Percentiles rank a stretch among this genome's conserved stretches.
Evolutionary conservation across 768 basidiomycete species (phyloP).

Genomic region (Calvatia gigantea): DNA sequence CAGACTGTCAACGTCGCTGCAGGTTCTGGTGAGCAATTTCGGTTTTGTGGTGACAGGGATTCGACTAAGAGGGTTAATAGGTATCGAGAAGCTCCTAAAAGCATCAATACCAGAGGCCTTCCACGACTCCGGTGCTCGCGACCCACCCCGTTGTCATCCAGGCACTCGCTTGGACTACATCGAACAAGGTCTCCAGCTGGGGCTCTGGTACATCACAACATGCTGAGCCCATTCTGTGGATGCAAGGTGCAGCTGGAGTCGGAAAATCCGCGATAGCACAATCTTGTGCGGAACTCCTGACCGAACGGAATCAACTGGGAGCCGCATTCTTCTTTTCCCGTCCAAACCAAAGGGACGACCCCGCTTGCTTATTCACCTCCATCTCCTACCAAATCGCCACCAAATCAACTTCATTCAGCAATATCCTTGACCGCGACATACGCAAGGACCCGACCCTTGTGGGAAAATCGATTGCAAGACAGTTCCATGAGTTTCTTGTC

Average conservation of each 20-base stretch:
- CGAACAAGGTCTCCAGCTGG: not conserved
- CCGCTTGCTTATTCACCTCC: not conserved
- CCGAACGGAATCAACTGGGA: not conserved
- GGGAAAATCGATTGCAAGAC: not conserved
- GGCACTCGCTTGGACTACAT: not conserved
- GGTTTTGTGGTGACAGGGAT: no score
- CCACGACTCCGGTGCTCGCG: not conserved
- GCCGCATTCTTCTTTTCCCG: conserved; percentile 7
- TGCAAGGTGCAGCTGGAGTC: not conserved
- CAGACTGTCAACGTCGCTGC: no score
- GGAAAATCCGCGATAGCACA: not conserved
- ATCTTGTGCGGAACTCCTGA: not conserved
- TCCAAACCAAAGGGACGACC: not conserved
- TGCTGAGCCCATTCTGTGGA: not conserved
- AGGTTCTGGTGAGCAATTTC: no score
- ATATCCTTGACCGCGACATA: not conserved
- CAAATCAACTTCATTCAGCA: not conserved
- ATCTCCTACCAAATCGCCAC: not conserved
- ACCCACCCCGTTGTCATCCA: not conserved
- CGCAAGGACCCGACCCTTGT: not conserved
- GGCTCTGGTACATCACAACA: not conserved
- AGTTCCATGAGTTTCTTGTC: not conserved
- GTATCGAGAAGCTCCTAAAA: not conserved
- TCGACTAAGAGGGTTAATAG: no score
- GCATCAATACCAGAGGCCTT: not conserved